Evolutionary conservation across 148 eudicot genomes (phyloP).

Genomic region (Spergularia bocconei): DNA sequence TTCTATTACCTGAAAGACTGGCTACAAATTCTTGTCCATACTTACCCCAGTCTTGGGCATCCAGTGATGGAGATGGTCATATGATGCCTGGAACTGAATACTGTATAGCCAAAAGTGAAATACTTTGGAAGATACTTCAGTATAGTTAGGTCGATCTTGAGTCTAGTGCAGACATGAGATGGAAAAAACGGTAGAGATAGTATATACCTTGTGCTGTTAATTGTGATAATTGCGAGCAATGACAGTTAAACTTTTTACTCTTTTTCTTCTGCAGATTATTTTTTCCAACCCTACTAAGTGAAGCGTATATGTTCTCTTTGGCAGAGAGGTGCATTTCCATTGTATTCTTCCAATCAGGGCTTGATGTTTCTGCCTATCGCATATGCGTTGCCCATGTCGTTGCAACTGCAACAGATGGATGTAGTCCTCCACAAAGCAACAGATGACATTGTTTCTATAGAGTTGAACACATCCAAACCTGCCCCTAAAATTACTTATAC

Average conservation of each 20-base stretch:
- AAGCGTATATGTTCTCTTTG: slow-evolving; percentile 33
- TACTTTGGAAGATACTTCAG: slow-evolving; percentile 2
- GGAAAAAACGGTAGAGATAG: not conserved
- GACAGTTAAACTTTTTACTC: slow-evolving; percentile 5
- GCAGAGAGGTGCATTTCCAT: slow-evolving; percentile 99
- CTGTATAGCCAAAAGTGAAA: not conserved
- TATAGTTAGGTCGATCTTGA: not conserved
- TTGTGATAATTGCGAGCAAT: slow-evolving; percentile 4
- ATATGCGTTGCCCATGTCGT: slow-evolving; percentile 59
- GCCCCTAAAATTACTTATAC: slow-evolving; percentile 58
- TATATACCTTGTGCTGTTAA: not conserved
- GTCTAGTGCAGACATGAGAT: not conserved
- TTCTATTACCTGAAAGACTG: not conserved
- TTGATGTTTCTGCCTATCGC: slow-evolving; percentile 82
- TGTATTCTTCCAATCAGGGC: slow-evolving; percentile 49
- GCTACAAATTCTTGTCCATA: not conserved
- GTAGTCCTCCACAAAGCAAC: slow-evolving; percentile 87
- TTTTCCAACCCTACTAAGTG: slow-evolving; percentile 20
- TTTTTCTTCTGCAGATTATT: slow-evolving; percentile 20
- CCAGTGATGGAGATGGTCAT: not conserved
- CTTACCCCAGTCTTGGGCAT: not conserved
- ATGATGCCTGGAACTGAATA: not conserved
- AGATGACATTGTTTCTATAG: slow-evolving; percentile 77
- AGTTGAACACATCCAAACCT: slow-evolving; percentile 44
- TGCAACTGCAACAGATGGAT: slow-evolving; percentile 71